phyloP scores from a whole-genome alignment of 1,139 yeast species.

The Yamadazyma taylorii region DNA sequence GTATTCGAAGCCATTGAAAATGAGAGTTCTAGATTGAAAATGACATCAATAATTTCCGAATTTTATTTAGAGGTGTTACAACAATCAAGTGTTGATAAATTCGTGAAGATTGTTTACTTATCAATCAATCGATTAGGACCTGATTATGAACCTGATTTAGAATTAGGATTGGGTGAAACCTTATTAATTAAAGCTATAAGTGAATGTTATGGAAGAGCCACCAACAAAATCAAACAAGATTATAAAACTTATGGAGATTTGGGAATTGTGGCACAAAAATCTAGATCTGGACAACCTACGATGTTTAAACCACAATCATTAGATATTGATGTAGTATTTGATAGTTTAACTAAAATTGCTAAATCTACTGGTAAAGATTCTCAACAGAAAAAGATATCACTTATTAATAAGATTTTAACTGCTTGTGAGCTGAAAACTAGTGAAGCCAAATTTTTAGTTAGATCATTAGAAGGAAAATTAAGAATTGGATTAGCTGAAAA shows the following conservation, averaged over 20 bases:
- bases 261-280: constrained; percentile 83
- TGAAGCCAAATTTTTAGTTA: constrained; percentile 86
- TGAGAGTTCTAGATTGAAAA: constrained; percentile 80
- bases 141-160: constrained; percentile 87
- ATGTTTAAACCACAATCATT: constrained; percentile 91
- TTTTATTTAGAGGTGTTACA: constrained; percentile 65
- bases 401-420: constrained; percentile 80
- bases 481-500: constrained; percentile 95
- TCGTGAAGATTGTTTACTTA: constrained; percentile 74
- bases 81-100: constrained; percentile 52
- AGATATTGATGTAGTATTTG: constrained; percentile 71
- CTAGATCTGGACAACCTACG: constrained; percentile 82
- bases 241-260: constrained; percentile 84
- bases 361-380: constrained; percentile 79
- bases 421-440: constrained; percentile 69
- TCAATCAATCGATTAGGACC: constrained; percentile 91
- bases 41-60: constrained; percentile 69
- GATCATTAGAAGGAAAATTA: constrained; percentile 89
- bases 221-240: constrained; percentile 68
- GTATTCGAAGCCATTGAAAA: constrained; percentile 75
- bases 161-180: constrained; percentile 90
- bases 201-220: constrained; percentile 84
- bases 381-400: constrained; percentile 70
- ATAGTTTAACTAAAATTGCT: constrained; percentile 75
- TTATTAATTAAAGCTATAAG: constrained; percentile 83